phyloP scores from a whole-genome alignment of 2,329 filamentous ascomycete genomes.

The Claviceps digitariae region DNA sequence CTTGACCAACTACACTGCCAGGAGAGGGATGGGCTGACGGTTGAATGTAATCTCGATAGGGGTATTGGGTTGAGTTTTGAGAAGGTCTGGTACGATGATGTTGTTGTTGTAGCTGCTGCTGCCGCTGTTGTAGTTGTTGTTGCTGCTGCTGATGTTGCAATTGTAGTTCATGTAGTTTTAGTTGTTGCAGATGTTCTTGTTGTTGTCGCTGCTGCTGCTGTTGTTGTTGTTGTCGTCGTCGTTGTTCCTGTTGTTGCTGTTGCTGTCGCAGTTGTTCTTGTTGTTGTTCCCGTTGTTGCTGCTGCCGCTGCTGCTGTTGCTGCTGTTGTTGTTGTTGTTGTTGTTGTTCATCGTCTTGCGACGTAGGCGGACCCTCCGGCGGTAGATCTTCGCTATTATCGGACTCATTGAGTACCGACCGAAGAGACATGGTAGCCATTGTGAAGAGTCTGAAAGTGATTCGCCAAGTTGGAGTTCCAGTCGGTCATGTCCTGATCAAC shows the following conservation, averaged over 20 bases:
- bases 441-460: not conserved
- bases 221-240: not conserved
- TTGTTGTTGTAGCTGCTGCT: conserved; percentile 8
- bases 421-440: conserved; percentile 32
- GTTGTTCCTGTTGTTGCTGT: not conserved
- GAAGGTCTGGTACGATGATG: conserved; percentile 19
- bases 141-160: not conserved
- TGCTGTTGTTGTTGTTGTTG: not conserved
- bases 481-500: not conserved
- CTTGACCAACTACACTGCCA: conserved; percentile 29
- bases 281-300: not conserved
- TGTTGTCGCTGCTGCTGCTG: not conserved
- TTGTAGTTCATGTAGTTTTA: not conserved
- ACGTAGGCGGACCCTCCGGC: conserved; percentile 19
- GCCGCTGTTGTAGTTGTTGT: not conserved
- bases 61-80: conserved; percentile 29
- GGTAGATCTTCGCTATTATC: conserved; percentile 29
- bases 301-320: not conserved
- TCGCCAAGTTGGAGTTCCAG: not conserved
- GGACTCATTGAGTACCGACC: conserved; percentile 39
- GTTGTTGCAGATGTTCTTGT: not conserved
- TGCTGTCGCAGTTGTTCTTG: not conserved
- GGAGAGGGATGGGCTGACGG: conserved; percentile 31
- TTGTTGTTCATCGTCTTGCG: conserved; percentile 7
- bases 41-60: conserved; percentile 38